Evolutionary conservation across 768 basidiomycete species (phyloP).

Genomic region (Kwoniella sp.): DNA sequence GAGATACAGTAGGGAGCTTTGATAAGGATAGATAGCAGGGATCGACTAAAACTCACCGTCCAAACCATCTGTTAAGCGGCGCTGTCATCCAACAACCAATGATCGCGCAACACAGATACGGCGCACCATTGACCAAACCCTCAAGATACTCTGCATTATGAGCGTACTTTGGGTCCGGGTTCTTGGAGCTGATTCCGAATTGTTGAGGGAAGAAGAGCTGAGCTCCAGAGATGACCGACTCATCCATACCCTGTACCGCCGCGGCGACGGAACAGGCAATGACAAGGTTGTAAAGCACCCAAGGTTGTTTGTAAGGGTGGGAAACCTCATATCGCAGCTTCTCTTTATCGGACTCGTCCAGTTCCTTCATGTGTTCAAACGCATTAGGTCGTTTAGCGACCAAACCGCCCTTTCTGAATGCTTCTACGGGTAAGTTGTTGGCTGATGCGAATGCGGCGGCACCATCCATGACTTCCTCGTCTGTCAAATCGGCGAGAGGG

Average conservation of each 20-base stretch:
- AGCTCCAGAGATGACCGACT: conserved; percentile 21
- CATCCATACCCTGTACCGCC: conserved; percentile 36
- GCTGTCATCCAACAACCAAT: conserved; percentile 44
- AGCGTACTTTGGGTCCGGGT: not conserved
- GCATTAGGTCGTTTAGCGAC: conserved; percentile 36
- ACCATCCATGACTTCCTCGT: conserved; percentile 7
- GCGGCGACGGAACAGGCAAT: conserved; percentile 36
- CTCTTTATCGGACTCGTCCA: conserved; percentile 42
- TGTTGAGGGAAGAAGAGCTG: conserved; percentile 19
- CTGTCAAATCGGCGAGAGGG: conserved; percentile 8
- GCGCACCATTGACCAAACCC: conserved; percentile 29
- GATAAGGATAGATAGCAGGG: too few relatives aligned
- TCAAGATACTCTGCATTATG: conserved; percentile 4
- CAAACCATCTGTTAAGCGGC: conserved; percentile 66
- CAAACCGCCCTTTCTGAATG: conserved; percentile 35
- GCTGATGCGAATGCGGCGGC: conserved; percentile 9
- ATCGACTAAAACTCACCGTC: conserved; percentile 51
- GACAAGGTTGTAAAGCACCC: conserved; percentile 13
- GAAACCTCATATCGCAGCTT: conserved; percentile 14
- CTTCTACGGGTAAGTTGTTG: conserved; percentile 5
- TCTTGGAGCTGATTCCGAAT: conserved; percentile 6
- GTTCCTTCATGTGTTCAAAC: conserved; percentile 24
- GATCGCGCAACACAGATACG: conserved; percentile 31
- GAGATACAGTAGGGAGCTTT: too few relatives aligned
- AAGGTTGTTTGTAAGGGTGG: not conserved